Evolutionary conservation across 352 stramenopile species (phyloP).

Genomic region (Phytophthora megakarya): DNA sequence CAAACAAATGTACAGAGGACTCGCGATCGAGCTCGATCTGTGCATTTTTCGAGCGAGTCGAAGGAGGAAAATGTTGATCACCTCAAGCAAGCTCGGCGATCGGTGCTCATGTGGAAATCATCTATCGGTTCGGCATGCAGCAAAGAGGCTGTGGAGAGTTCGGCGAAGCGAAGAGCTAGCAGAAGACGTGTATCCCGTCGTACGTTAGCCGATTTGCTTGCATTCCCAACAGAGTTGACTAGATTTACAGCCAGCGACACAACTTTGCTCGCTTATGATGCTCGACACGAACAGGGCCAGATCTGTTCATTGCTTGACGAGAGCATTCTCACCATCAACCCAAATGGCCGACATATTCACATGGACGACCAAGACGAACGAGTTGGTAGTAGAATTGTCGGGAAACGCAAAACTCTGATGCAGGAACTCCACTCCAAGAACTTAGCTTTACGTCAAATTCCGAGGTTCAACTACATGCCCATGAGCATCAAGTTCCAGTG

Average conservation of each 20-base stretch:
- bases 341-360: constrained; percentile 50
- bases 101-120: constrained; percentile 29
- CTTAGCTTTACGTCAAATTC: constrained; percentile 58
- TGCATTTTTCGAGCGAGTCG: constrained; percentile 13
- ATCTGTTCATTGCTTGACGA: constrained; percentile 62
- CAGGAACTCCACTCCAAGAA: constrained; percentile 66
- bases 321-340: constrained; percentile 57
- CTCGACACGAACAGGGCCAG: constrained; percentile 51
- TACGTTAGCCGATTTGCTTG: constrained; percentile 25
- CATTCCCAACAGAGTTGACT: constrained; percentile 33
- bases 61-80: constrained; percentile 9
- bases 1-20: neutral
- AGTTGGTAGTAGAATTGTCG: constrained; percentile 44
- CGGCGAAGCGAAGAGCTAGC: constrained; percentile 34
- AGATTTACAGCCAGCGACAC: constrained; percentile 37
- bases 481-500: constrained; percentile 75
- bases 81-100: constrained; percentile 10
- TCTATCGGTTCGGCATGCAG: constrained; percentile 18
- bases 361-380: constrained; percentile 49
- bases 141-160: constrained; percentile 32
- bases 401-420: constrained; percentile 68
- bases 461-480: constrained; percentile 70
- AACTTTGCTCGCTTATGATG: constrained; percentile 62
- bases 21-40: constrained; percentile 12
- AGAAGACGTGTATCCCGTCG: constrained; percentile 39